phyloP scores from a whole-genome alignment of 2,329 filamentous ascomycete genomes.

The Balansia obtecta region DNA sequence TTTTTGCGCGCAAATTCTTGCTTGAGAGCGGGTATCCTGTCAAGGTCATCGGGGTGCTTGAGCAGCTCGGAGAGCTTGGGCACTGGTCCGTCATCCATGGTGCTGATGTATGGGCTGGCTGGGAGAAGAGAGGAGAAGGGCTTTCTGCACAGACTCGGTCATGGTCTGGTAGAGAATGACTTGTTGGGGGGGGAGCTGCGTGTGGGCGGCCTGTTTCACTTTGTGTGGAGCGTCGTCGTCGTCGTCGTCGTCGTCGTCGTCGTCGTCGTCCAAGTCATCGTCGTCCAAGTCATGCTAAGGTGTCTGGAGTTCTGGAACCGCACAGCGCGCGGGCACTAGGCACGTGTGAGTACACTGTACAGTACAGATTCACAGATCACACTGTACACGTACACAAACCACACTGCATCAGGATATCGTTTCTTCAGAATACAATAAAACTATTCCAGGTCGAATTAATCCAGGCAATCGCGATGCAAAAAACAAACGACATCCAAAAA shows the following conservation, averaged over 20 bases:
- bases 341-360: no score
- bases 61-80: slow-evolving; percentile 86
- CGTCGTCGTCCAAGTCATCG: background rate
- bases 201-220: background rate
- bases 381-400: no score
- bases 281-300: background rate
- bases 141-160: slow-evolving; percentile 9
- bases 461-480: background rate
- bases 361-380: no score
- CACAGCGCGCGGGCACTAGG: background rate
- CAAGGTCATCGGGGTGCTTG: slow-evolving; percentile 89
- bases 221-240: background rate
- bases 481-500: background rate
- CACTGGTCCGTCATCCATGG: slow-evolving; percentile 46
- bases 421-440: no score
- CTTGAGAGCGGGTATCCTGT: slow-evolving; percentile 85
- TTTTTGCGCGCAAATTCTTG: slow-evolving; percentile 93
- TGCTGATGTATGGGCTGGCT: slow-evolving; percentile 4
- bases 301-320: background rate
- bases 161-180: slow-evolving; percentile 5
- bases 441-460: background rate
- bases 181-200: background rate
- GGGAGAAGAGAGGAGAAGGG: slow-evolving; percentile 8
- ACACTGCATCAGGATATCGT: no score
- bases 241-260: no score